These are phyloP conservation scores for Alternaria brassicae DNA, from an alignment of 2,329 filamentous ascomycete genomes.

Conservation along the genomic window DNA sequence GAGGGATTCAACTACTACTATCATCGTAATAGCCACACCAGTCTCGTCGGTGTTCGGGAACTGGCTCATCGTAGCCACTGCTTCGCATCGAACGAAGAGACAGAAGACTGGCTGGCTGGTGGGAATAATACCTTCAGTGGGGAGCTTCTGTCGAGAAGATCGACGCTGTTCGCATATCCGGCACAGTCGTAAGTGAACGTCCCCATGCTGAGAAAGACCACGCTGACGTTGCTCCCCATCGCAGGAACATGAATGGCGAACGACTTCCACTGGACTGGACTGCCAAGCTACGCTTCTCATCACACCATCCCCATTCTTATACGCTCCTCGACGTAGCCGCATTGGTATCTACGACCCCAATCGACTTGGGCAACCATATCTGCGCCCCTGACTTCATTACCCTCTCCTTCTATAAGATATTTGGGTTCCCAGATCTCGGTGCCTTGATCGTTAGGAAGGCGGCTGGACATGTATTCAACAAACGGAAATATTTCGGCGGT, in stretches of 20 bases:
- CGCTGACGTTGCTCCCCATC: not conserved
- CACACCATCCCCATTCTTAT: conserved; percentile 60
- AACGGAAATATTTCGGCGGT: conserved; percentile 70
- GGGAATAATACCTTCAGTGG: conserved; percentile 11
- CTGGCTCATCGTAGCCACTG: conserved; percentile 69
- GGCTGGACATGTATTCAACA: conserved; percentile 62
- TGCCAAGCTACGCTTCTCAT: conserved; percentile 23
- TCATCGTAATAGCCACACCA: conserved; percentile 85
- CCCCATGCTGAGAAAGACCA: not conserved
- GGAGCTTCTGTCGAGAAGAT: conserved; percentile 11
- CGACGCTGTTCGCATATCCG: conserved; percentile 74
- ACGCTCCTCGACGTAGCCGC: conserved; percentile 75
- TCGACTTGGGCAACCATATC: conserved; percentile 64
- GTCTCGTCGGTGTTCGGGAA: conserved; percentile 78
- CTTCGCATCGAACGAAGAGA: conserved; percentile 66
- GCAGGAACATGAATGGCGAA: conserved; percentile 78
- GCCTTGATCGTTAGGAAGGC: conserved; percentile 80
- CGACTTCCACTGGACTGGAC: conserved; percentile 72
- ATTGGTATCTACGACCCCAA: conserved; percentile 66
- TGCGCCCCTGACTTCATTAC: conserved; percentile 80
- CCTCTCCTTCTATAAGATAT: conserved; percentile 93
- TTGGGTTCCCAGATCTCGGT: conserved; percentile 91
- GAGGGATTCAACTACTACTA: conserved; percentile 80
- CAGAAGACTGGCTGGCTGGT: conserved; percentile 69
- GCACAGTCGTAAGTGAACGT: conserved; percentile 69